A percentile compares a stretch with the other conserved stretches of the same genome.
Evolutionary conservation across 176 grass and related monocot genomes (phyloP).

Genomic region (Aegilops speltoides): DNA sequence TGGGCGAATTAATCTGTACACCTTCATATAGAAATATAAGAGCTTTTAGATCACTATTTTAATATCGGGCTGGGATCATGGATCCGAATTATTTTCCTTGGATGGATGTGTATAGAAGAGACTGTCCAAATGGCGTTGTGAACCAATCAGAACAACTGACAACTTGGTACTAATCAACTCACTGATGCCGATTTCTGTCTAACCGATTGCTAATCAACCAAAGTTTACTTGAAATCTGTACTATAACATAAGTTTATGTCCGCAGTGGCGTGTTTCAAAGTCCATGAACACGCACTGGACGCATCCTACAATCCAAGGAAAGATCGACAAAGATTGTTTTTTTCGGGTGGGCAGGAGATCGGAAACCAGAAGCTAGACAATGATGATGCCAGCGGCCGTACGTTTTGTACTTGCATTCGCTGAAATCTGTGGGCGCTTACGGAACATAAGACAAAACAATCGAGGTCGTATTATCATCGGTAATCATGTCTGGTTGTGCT

Average conservation of each 20-base stretch:
- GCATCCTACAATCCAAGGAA: neutral
- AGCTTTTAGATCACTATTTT: too few relatives aligned
- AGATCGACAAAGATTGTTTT: neutral
- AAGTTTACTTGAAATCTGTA: neutral
- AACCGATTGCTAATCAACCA: neutral
- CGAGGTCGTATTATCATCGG: neutral
- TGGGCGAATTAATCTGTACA: too few relatives aligned
- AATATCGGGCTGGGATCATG: too few relatives aligned
- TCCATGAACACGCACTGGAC: neutral
- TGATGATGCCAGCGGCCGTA: neutral
- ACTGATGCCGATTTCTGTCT: neutral
- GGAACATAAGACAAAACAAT: neutral
- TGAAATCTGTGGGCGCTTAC: slow-evolving; percentile 12
- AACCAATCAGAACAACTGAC: neutral
- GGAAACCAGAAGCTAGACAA: neutral
- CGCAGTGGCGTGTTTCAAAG: neutral
- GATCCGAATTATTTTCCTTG: too few relatives aligned
- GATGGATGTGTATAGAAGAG: too few relatives aligned
- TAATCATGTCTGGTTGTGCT: neutral
- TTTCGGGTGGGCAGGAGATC: neutral
- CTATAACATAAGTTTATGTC: neutral
- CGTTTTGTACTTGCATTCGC: slow-evolving; percentile 14
- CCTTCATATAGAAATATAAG: too few relatives aligned
- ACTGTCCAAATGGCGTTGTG: neutral
- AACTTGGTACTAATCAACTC: too few relatives aligned